Evolutionary conservation across 345 rosid species (phyloP), one percentile per base, ranked within the genome.

Genomic region (Eucalyptus cloeziana): DNA sequence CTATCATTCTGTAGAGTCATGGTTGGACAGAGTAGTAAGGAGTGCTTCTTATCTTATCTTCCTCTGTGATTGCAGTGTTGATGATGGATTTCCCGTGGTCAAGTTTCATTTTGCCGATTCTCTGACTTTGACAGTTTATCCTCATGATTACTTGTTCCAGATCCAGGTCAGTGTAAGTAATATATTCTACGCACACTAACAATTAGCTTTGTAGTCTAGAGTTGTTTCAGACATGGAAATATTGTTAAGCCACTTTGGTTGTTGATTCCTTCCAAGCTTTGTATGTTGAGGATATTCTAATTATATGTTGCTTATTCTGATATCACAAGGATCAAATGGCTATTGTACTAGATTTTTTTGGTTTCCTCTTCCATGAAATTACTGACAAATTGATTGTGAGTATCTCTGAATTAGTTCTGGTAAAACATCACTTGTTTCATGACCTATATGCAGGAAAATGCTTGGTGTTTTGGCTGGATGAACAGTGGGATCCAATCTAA

Each of bases 401-500:
- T 76, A 40, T 22, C 30, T 76, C 47, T 40, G 47, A 76, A 76
- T 13, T 86, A n/a, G 40, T 88, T 85, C 69, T 76, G n/a, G 49
- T 44, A n/a, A n/a, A 37, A 50, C n/a, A 37, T 64, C 50, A 24
- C 33, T 88, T 44, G 30, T 88, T 86, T 44, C 80, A 47, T 79
- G 64, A 40, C 87, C 54, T 44, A 71, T 79, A 25, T 71, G 49
- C 86, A 91, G 91, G 89, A 88, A 47, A 51, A 90, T 37, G 71
- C 49, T 43, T 92, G 89, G 91, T 92, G 94, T 86, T 88, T 92
- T 69, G 94, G 94, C 85, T 91, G 92, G 92, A 91, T 89, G 86
- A 64, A 85, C 76, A 91, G 89, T 62, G 91, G 86, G 86, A 6
- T 76, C 62, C 90, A 87, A 40, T 50, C 90, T 33, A 88, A 67